These are phyloP conservation scores for Aspergillus olivimuriae DNA, from an alignment of 495 filamentous ascomycete genomes.

Conservation along the genomic window DNA sequence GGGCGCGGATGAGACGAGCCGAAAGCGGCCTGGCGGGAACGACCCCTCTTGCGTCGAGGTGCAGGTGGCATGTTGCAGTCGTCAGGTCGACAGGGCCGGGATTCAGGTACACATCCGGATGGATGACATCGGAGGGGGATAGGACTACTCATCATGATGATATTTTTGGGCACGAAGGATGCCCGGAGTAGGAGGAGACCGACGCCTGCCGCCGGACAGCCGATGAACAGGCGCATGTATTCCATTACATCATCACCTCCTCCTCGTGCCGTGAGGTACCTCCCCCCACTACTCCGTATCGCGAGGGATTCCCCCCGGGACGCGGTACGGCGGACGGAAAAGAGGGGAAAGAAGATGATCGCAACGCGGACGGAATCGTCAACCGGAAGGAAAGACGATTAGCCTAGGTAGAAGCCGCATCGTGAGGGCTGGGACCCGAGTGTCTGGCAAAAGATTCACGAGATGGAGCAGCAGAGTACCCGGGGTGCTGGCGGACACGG, in stretches of 20 bases:
- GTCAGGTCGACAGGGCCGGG: too few species aligned
- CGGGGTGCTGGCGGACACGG: slow-evolving; percentile 12
- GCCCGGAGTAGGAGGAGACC: background rate
- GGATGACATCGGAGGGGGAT: too few species aligned
- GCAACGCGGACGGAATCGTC: too few species aligned
- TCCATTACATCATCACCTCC: background rate
- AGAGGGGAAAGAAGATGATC: too few species aligned
- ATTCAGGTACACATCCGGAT: too few species aligned
- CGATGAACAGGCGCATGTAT: too few species aligned
- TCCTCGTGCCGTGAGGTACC: background rate
- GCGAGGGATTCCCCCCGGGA: background rate
- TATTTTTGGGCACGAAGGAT: too few species aligned
- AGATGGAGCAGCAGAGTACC: too few species aligned
- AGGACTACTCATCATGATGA: too few species aligned
- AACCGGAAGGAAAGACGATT: slow-evolving; percentile 3
- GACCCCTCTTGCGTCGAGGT: slow-evolving; percentile 10
- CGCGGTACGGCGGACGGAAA: too few species aligned
- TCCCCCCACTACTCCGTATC: background rate
- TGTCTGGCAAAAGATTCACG: slow-evolving; percentile 28
- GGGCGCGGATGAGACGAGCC: slow-evolving; percentile 2
- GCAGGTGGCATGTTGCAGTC: too few species aligned
- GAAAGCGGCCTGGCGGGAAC: slow-evolving; percentile 14
- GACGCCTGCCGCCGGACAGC: too few species aligned
- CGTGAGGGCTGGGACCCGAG: slow-evolving; percentile 16
- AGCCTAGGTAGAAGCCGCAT: slow-evolving; percentile 17